Base-by-base conservation (phyloP, 169 alveolate species). In the Plasmodium reichenowi region DNA sequence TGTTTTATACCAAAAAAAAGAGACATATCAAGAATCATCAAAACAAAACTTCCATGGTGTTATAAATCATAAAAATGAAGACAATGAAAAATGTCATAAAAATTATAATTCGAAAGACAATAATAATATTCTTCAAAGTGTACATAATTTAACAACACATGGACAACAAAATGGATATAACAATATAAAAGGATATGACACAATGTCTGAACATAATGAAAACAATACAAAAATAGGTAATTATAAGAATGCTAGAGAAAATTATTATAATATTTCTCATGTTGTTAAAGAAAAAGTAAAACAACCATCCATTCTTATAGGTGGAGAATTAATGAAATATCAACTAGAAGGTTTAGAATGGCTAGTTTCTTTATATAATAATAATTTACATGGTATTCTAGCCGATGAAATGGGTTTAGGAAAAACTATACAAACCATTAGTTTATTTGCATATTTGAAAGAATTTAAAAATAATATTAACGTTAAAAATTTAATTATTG, bases 351-450 rank as follows among this genome's bases (percentile, higher is more conserved):
- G 99, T 22, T 92, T 97, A 5, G 95, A 96, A 78, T 98, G 99
- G 99, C 78, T 98, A 68, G 97, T 97, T 8, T 96, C 98, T n/a
- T 93, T 98, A 63, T 97, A 98, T 91, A 98, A 97, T 52, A 97
- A 98, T 73, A 97, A 97, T 83, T 89, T 97, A 26, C 97, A 98
- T 88, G 99, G 99, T 3, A 98, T 98, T 15, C 73, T 98, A 13
- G 99, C 99, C 10, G 99, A 98, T 92, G 99, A 98, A 92, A 98
- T 98, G 99, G 99, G 99, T 13, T 95, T 98, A 29, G 99, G 99
- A 22, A 98, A 98, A 86, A 98, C 99, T 6, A 97, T 98, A 20
- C 98, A 98, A 85, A 97, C 99, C 1, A 97, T 98, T n/a, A 98
- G 99, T 2, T 88, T 98, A 8, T 94, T 98, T 70, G 96, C 97